Evolutionary conservation across 1,139 yeast genomes (phyloP), one percentile per base, ranked within the genome.

Genomic region (Candida tropicalis): DNA sequence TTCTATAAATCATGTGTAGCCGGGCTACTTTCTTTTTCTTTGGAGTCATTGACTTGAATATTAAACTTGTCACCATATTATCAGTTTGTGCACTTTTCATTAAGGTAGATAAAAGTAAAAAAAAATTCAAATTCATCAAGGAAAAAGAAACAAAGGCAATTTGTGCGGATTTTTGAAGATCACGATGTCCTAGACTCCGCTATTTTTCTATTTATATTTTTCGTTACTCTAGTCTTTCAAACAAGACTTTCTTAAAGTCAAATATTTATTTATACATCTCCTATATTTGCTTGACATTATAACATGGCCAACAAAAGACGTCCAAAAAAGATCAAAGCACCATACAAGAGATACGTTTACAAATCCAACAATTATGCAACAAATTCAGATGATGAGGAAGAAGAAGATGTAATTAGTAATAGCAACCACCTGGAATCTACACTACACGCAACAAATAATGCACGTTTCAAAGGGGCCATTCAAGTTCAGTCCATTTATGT

Each of bases 261-360:
- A n/a, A n/a, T n/a, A n/a, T n/a, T n/a, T n/a, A n/a, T n/a, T n/a
- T n/a, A n/a, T n/a, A n/a, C n/a, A n/a, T n/a, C n/a, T n/a, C n/a
- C n/a, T n/a, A n/a, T n/a, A n/a, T n/a, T n/a, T n/a, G n/a, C n/a
- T n/a, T n/a, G n/a, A n/a, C n/a, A n/a, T n/a, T n/a, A n/a, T n/a
- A 18, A n/a, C 10, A 89, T 89, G 81, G 96, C 90, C 38, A 89
- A 89, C 64, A 89, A 89, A 65, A 68, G 91, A 59, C 75, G 97
- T 62, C 90, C 96, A 12, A 86, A 86, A 71, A 84, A 89, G 73
- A 71, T 77, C 44, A 82, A 84, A 61, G 82, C 85, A 55, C 87
- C 93, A 35, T 89, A 87, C 65, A 76, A 82, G 66, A 78, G 84
- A 65, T 86, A 85, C 62, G 87, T 84, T 12, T 89, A 87, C 51